Conservation (phyloP, 768 basidiomycete species). For the Cystofilobasidium ferigula region DNA sequence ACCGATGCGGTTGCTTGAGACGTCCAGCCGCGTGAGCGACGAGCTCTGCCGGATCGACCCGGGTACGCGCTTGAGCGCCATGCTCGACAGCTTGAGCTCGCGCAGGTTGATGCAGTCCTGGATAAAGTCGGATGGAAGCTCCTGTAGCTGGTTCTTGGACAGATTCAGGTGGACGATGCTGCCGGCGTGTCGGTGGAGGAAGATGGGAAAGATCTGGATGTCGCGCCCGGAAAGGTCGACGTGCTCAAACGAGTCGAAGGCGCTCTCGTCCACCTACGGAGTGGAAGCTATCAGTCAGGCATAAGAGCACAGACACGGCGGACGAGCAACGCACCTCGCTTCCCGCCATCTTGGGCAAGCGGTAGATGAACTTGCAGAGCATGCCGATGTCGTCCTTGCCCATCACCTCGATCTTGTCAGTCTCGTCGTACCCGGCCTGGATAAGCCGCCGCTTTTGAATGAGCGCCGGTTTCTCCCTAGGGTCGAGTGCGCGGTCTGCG, state of each 20-base stretch:
- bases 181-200: slow-evolving; percentile 71
- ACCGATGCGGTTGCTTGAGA: slow-evolving; percentile 80
- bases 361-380: slow-evolving; percentile 80
- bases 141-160: slow-evolving; percentile 88
- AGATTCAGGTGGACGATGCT: slow-evolving; percentile 74
- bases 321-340: slow-evolving; percentile 44
- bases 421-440: slow-evolving; percentile 70
- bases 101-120: slow-evolving; percentile 71
- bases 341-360: slow-evolving; percentile 42
- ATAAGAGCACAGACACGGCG: slow-evolving; percentile 27
- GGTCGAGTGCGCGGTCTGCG: slow-evolving; percentile 69
- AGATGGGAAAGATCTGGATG: slow-evolving; percentile 76
- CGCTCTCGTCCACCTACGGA: slow-evolving; percentile 59
- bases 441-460: slow-evolving; percentile 72
- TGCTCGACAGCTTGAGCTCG: slow-evolving; percentile 74
- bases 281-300: background rate
- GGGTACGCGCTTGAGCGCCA: slow-evolving; percentile 91
- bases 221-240: slow-evolving; percentile 72
- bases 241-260: slow-evolving; percentile 58
- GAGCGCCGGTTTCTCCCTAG: slow-evolving; percentile 69
- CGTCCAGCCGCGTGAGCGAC: slow-evolving; percentile 66
- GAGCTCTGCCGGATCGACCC: slow-evolving; percentile 63
- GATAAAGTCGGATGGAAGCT: slow-evolving; percentile 92
- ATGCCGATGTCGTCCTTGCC: slow-evolving; percentile 70
- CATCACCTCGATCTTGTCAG: slow-evolving; percentile 66